Conservation (phyloP, 1,139 yeast species). For the Zygosaccharomyces sapae region DNA sequence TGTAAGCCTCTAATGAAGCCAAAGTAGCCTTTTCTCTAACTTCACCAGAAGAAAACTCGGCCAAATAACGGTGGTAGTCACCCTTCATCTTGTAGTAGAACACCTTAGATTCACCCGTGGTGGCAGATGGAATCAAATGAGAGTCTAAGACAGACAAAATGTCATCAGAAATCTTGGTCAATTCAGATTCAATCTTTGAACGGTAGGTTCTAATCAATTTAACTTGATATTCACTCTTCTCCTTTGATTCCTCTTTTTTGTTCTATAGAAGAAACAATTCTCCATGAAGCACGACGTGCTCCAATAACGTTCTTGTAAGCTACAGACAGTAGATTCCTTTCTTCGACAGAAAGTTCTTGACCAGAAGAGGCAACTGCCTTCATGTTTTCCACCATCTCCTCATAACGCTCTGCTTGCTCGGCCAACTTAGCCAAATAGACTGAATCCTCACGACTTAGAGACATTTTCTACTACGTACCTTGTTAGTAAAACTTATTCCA, state of each 20-base stretch:
- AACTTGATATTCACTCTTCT: slow-evolving; percentile 70
- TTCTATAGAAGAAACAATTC: slow-evolving; percentile 95
- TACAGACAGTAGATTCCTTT: slow-evolving; percentile 92
- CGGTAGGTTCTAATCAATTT: slow-evolving; percentile 90
- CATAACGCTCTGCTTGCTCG: slow-evolving; percentile 99
- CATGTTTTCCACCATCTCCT: slow-evolving; percentile 99
- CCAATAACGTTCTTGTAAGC: slow-evolving; percentile 99
- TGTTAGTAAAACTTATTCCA: slow-evolving; percentile 2
- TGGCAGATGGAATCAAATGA: slow-evolving; percentile 90
- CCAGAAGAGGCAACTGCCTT: slow-evolving; percentile 95
- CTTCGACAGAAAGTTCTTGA: slow-evolving; percentile 93
- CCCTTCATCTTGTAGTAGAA: slow-evolving; percentile 99
- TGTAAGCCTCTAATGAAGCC: slow-evolving; percentile 89
- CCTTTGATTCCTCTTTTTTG: slow-evolving; percentile 94
- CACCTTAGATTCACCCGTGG: slow-evolving; percentile 95
- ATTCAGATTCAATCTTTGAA: slow-evolving; percentile 88
- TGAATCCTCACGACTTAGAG: slow-evolving; percentile 85
- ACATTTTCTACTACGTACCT: slow-evolving; percentile 16
- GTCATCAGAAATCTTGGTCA: slow-evolving; percentile 91
- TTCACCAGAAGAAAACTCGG: slow-evolving; percentile 90
- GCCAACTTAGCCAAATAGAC: slow-evolving; percentile 98
- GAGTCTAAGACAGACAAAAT: slow-evolving; percentile 81
- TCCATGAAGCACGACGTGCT: slow-evolving; percentile 99
- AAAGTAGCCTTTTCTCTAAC: slow-evolving; percentile 92
- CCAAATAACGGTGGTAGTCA: slow-evolving; percentile 98